phyloP scores from a whole-genome alignment of 148 eudicot genomes.

The Nyssa sinensis region DNA sequence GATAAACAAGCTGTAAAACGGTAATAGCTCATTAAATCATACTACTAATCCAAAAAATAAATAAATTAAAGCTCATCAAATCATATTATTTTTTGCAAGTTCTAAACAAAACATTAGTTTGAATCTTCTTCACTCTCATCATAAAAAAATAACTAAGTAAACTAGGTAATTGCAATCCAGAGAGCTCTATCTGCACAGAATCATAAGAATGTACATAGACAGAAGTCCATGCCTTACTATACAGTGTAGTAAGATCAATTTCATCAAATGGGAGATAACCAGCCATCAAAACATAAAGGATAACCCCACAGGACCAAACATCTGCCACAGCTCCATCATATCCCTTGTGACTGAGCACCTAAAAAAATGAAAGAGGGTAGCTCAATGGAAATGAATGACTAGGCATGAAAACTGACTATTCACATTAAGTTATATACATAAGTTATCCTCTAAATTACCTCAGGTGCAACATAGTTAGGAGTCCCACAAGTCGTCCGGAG shows the following conservation, averaged over 20 bases:
- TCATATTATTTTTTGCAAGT: too few species aligned
- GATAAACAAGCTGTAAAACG: too few species aligned
- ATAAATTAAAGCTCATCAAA: too few species aligned
- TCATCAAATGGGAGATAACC: constrained; percentile 99
- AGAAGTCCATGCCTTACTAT: constrained; percentile 70
- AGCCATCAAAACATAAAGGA: constrained; percentile 87
- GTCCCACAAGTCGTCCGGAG: constrained; percentile 97
- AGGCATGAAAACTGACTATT: not conserved
- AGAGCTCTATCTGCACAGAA: not conserved
- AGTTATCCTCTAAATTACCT: constrained; percentile 45
- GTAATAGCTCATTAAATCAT: too few species aligned
- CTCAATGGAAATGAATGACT: not conserved
- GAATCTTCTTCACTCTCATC: too few species aligned
- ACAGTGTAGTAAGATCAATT: constrained; percentile 86
- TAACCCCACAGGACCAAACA: constrained; percentile 98
- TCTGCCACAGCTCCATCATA: constrained; percentile 97
- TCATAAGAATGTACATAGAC: not conserved
- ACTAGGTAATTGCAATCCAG: not conserved
- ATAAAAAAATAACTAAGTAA: too few species aligned
- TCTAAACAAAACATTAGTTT: too few species aligned
- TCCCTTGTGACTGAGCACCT: constrained; percentile 98
- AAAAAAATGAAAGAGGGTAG: constrained; percentile 7
- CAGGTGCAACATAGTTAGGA: constrained; percentile 98
- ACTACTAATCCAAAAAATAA: too few species aligned
- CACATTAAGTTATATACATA: not conserved